phyloP scores from a whole-genome alignment of 202 grass and related monocot genomes.

The Thinopyrum obtusiflorum region DNA sequence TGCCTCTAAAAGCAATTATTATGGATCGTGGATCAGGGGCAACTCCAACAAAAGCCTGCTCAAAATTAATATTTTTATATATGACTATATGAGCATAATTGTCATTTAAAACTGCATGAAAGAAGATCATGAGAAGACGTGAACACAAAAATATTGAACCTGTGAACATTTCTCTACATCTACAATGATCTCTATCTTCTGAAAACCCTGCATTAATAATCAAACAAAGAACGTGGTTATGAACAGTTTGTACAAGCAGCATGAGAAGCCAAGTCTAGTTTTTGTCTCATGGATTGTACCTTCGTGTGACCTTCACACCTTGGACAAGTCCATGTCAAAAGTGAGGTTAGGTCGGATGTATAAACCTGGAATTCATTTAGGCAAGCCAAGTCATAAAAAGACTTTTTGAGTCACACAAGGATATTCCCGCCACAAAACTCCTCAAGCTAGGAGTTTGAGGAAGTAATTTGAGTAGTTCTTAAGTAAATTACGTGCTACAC shows the following conservation, averaged over 20 bases:
- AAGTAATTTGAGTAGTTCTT: neutral
- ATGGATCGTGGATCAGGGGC: conserved; percentile 61
- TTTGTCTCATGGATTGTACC: conserved; percentile 35
- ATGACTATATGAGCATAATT: neutral
- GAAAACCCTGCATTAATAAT: conserved; percentile 62
- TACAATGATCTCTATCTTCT: conserved; percentile 84
- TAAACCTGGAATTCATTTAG: conserved; percentile 67
- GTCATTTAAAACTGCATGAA: conserved; percentile 2
- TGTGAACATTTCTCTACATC: conserved; percentile 91
- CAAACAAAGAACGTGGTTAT: neutral
- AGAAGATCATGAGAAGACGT: neutral
- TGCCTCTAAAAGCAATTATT: conserved; percentile 90
- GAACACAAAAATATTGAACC: conserved; percentile 37
- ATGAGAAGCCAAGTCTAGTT: neutral
- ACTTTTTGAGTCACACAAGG: neutral
- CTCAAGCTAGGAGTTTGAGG: neutral
- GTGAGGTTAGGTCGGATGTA: conserved; percentile 74
- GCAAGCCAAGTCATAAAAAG: neutral
- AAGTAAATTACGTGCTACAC: neutral
- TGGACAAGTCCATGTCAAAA: conserved; percentile 74
- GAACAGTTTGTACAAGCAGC: conserved; percentile 5
- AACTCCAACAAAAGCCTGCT: conserved; percentile 89
- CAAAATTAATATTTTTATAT: neutral
- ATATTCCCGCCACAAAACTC: neutral
- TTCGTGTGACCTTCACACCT: conserved; percentile 73